Conservation (phyloP, 1,284 basidiomycete genomes). For the Tremellales sp. region DNA sequence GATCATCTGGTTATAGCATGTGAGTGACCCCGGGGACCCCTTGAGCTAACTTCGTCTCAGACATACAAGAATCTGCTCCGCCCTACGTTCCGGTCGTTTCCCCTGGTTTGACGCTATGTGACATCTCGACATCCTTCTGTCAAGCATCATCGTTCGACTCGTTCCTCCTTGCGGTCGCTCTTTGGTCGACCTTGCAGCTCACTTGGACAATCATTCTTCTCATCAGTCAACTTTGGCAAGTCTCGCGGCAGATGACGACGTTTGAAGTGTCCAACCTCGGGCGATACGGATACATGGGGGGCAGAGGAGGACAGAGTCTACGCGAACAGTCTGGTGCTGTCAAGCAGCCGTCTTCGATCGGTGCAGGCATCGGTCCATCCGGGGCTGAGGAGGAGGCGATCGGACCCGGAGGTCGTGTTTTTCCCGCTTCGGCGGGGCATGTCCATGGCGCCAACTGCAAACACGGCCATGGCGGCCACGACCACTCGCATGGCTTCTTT, state of each 20-base stretch:
- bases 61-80: conserved; percentile 47
- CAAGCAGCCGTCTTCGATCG: conserved; percentile 30
- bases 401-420: conserved; percentile 17
- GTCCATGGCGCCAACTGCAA: conserved; percentile 21
- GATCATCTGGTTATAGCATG: conserved; percentile 77
- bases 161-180: conserved; percentile 74
- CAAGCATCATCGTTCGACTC: conserved; percentile 61
- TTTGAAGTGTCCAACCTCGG: conserved; percentile 93
- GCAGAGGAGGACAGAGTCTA: conserved; percentile 60
- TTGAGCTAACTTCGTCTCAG: conserved; percentile 17
- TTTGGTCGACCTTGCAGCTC: conserved; percentile 87
- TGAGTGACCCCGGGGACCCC: conserved; percentile 50
- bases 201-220: conserved; percentile 89
- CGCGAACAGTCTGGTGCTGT: conserved; percentile 48
- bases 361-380: conserved; percentile 37
- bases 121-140: conserved; percentile 68
- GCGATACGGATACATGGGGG: conserved; percentile 95
- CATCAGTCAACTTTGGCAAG: conserved; percentile 82
- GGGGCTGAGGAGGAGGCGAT: conserved; percentile 31
- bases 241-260: conserved; percentile 91
- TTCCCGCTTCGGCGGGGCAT: conserved; percentile 15
- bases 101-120: conserved; percentile 54
- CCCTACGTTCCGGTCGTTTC: conserved; percentile 51
- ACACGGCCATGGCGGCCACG: conserved; percentile 28
- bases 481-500: conserved; percentile 44